Percentiles rank a stretch among this genome's conserved stretches.
Conservation (phyloP, 225 moss, liverwort and hornwort species). For the Bryoerythrophyllum caledonicum region DNA sequence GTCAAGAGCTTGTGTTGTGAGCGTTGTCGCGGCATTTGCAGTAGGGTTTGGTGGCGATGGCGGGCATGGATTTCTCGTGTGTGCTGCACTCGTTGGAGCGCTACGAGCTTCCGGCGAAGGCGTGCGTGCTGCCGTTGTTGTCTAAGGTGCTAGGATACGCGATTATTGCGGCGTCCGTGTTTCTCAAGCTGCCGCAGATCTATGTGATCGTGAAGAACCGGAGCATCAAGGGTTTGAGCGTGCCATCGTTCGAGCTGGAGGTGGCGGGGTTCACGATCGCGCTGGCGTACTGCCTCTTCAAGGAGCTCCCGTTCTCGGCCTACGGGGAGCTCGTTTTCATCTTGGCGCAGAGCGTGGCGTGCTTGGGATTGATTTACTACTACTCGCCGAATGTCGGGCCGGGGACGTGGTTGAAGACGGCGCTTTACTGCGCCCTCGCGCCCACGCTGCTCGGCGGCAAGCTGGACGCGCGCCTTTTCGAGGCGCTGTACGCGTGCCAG, state of each 20-base stretch:
- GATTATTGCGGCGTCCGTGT: constrained; percentile 66
- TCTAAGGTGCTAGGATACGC: constrained; percentile 77
- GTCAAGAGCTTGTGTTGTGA: background rate
- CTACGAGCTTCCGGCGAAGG: constrained; percentile 56
- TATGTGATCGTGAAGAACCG: constrained; percentile 72
- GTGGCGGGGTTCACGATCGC: constrained; percentile 88
- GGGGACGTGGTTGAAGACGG: constrained; percentile 68
- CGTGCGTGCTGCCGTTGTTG: constrained; percentile 68
- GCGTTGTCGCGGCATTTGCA: background rate
- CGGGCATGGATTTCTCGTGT: constrained; percentile 73
- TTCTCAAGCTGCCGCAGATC: constrained; percentile 90
- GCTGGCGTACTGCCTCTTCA: constrained; percentile 75
- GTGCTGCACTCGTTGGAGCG: constrained; percentile 60
- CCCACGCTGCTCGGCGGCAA: constrained; percentile 76
- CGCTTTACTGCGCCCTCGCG: constrained; percentile 80
- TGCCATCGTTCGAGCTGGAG: constrained; percentile 84
- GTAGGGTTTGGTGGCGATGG: constrained; percentile 26
- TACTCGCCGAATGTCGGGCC: constrained; percentile 57
- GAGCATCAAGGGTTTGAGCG: constrained; percentile 86
- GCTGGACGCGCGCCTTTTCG: constrained; percentile 61
- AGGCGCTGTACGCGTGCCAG: constrained; percentile 79
- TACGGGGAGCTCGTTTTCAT: constrained; percentile 97
- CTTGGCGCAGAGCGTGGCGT: constrained; percentile 64
- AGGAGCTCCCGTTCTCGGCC: constrained; percentile 81
- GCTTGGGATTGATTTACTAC: constrained; percentile 70